Base-by-base conservation (phyloP, 306 rosid genomes). In the Citrullus mucosospermus region DNA sequence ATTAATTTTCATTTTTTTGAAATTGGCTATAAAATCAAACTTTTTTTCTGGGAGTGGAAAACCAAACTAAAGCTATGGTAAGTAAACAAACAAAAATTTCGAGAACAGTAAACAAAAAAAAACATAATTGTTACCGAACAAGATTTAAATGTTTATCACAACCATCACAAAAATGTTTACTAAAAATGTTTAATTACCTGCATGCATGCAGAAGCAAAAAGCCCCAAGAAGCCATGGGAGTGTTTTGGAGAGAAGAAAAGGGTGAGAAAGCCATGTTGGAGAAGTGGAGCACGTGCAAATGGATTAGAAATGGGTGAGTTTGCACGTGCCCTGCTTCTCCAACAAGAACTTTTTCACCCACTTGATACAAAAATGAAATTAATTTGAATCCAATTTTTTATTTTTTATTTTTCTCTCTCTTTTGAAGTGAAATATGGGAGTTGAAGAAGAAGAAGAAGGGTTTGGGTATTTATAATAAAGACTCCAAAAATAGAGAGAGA, bases 311-410 rank as follows among this genome's bases (percentile, higher is more conserved):
- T 16, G 77, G 81, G 48, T 46, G 66, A 80, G 34, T 50, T 88
- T 92, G 96, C 98, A 92, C 97, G 98, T 95, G 98, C 95, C 97
- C 97, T 95, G 96, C 96, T 95, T 95, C 98, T 95, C 98, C 98
- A 95, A 79, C 97, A 77, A 77, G 92, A 94, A 88, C 87, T 72
- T 84, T 78, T 88, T 78, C 97, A 87, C 86, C 94, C 48, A 53
- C 79, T 44, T 44, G 50, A 16, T 12, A 6, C 20, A 53, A 16
- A 0, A 46, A 48, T 13, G 3, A 46, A 46, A 3, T 17, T 25
- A 25, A 25, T 50, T 12, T 50, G 51, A 46, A 10, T 2, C 1
- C 36, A 32, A 32, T 32, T 68, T 20, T 6, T 20, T 43, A 1
- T 41, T 44, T 8, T 44, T 44, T 44, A 0, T 44, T 44, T 44